Base-by-base conservation (phyloP, 371 early-diverging fungal genomes). In the Syncephalastrum racemosum region DNA sequence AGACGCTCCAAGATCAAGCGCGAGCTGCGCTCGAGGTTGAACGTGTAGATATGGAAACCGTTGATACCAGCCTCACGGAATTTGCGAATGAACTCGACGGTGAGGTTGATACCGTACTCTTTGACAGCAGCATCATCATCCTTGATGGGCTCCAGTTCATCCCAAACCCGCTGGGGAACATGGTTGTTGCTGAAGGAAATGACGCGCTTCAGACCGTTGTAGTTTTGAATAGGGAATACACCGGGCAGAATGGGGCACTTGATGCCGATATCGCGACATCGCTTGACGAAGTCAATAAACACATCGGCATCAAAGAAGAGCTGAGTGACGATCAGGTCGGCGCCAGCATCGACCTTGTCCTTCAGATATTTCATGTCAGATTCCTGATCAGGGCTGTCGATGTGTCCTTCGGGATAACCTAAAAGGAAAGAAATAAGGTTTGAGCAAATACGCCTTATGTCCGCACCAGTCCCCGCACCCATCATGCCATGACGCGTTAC, bases 71-170 rank as follows among this genome's bases (percentile, higher is more conserved):
- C 83, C 10, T 71, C 88, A 45, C 76, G 59, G 57, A 94, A 70
- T 52, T 86, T 79, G 52, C 73, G 64, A 58, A 92, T 88, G 86
- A 92, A 93, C n/a, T 90, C 80, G 53, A 92, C 78, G 16, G 90
- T 86, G 36, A 94, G 82, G 51, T 90, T 73, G 59, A 97, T 88
- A 59, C 97, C 97, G 60, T 90, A 95, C 58, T 92, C 91, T 72
- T 95, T 94, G 57, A 97, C 90, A 25, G 94, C 94, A 59, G 89
- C 86, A 75, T 97, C 97, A 59, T 97, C 95, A 49, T 95, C 96
- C 85, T 97, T 96, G 81, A 95, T 94, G 25, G 89, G 85, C 62
- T 93, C 94, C 50, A 97, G 78, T n/a, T 81, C 92, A 47, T 89
- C 87, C 76, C 82, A 79, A 53, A 97, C 87, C 67, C 83, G 71